A percentile compares a stretch with the other conserved stretches of the same genome.
phyloP scores from a whole-genome alignment of 352 stramenopile species.

The Pythium rishiriense region DNA sequence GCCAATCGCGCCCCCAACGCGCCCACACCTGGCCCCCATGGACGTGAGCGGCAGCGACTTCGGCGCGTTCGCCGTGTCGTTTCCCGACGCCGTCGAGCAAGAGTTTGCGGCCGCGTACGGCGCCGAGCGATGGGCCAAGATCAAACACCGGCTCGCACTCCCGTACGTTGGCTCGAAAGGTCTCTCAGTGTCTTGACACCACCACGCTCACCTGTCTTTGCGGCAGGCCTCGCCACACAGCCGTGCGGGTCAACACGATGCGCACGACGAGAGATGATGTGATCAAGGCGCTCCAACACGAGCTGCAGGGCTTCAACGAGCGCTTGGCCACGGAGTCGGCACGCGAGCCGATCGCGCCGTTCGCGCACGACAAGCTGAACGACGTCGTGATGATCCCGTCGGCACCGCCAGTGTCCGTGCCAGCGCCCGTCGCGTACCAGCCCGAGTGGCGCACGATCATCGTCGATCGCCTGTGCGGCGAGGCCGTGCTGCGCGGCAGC shows the following conservation, averaged over 20 bases:
- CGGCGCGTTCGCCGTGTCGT: constrained; percentile 69
- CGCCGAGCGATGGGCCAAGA: constrained; percentile 58
- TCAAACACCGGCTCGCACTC: constrained; percentile 70
- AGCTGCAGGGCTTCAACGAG: constrained; percentile 60
- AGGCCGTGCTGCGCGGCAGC: constrained; percentile 92
- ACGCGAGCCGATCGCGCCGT: constrained; percentile 20
- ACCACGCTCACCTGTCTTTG: not conserved
- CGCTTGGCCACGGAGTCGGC: constrained; percentile 46
- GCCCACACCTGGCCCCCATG: constrained; percentile 9
- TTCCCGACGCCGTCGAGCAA: constrained; percentile 63
- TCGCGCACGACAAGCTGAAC: constrained; percentile 39
- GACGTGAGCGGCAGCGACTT: constrained; percentile 32
- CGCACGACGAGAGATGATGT: constrained; percentile 57
- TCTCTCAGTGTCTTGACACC: not conserved
- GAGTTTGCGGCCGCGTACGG: constrained; percentile 66
- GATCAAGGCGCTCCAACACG: constrained; percentile 38
- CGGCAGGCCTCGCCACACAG: constrained; percentile 62
- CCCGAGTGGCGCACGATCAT: constrained; percentile 66
- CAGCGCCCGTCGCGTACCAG: constrained; percentile 26
- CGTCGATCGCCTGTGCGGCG: constrained; percentile 90
- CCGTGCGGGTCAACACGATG: constrained; percentile 80
- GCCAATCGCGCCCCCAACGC: too few relatives aligned
- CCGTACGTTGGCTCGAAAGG: too few relatives aligned
- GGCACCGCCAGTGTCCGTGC: constrained; percentile 32
- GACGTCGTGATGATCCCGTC: constrained; percentile 79